A percentile compares a stretch with the other conserved stretches of the same genome.
Conservation (phyloP, 345 rosid genomes). For the Lepidium aucheri region DNA sequence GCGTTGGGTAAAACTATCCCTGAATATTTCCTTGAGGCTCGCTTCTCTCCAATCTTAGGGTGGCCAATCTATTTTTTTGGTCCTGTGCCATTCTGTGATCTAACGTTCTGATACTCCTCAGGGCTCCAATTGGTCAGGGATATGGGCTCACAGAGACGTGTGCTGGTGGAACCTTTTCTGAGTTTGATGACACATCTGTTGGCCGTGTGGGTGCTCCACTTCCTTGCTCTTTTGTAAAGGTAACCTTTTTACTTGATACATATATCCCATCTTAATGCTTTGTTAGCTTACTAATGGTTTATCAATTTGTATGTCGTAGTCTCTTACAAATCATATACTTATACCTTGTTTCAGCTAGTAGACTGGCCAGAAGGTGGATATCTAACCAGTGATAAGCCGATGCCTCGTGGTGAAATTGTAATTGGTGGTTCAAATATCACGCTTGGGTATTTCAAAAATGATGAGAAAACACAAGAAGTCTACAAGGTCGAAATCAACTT, state of each 20-base stretch:
- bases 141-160: conserved; percentile 98
- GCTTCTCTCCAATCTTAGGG: background rate
- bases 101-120: conserved; percentile 23
- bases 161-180: conserved; percentile 98
- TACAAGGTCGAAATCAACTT: conserved; percentile 52
- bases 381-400: conserved; percentile 59
- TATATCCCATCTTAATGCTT: background rate
- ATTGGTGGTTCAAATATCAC: conserved; percentile 93
- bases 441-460: conserved; percentile 84
- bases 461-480: conserved; percentile 76
- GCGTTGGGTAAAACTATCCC: conserved; percentile 68
- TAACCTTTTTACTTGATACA: conserved; percentile 22
- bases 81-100: background rate
- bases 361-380: conserved; percentile 99
- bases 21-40: conserved; percentile 12
- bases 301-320: background rate
- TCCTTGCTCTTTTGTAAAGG: conserved; percentile 93
- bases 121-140: conserved; percentile 99
- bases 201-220: conserved; percentile 98
- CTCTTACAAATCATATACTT: background rate
- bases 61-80: background rate
- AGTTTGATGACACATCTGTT: conserved; percentile 88
- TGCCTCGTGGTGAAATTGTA: conserved; percentile 96
- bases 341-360: conserved; percentile 52
- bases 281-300: background rate